Evolutionary conservation across 805 yeast species (phyloP).

Genomic region (Wickerhamiella slavikovae): DNA sequence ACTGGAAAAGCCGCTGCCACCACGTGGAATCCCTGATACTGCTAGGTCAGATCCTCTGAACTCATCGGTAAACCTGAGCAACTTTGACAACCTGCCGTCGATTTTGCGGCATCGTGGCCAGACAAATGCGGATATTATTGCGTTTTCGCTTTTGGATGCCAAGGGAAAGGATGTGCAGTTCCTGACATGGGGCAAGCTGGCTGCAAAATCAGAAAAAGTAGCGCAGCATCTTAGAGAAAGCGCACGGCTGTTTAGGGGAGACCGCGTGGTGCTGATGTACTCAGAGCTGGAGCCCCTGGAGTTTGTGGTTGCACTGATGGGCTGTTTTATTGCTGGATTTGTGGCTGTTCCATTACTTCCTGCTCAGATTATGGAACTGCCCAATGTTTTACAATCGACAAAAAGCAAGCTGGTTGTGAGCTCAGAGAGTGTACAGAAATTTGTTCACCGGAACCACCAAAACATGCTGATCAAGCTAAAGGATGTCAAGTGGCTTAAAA

Average conservation of each 20-base stretch:
- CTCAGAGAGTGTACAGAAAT: conserved; percentile 60
- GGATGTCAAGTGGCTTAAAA: conserved; percentile 56
- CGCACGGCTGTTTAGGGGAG: conserved; percentile 55
- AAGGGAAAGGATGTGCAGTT: conserved; percentile 62
- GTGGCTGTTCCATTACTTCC: conserved; percentile 87
- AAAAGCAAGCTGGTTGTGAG: conserved; percentile 60
- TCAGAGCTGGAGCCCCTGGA: conserved; percentile 71
- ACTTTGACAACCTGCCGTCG: conserved; percentile 42
- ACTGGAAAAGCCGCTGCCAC: conserved; percentile 11
- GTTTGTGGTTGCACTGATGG: conserved; percentile 67
- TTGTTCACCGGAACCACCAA: conserved; percentile 40
- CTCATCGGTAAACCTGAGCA: conserved; percentile 13
- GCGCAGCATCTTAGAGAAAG: conserved; percentile 66
- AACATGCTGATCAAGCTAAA: conserved; percentile 45
- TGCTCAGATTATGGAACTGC: conserved; percentile 17
- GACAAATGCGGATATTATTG: conserved; percentile 42
- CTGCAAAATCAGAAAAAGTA: conserved; percentile 63
- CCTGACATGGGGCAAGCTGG: conserved; percentile 80
- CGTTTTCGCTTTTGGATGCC: conserved; percentile 49
- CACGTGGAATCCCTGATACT: conserved; percentile 14
- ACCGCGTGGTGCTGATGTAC: conserved; percentile 66
- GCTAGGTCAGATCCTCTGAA: conserved; percentile 20
- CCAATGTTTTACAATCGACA: conserved; percentile 26
- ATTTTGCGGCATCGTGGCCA: conserved; percentile 56
- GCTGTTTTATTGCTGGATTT: conserved; percentile 82